phyloP scores from a whole-genome alignment of 352 stramenopile species.

The Phytophthora fragariaefolia region DNA sequence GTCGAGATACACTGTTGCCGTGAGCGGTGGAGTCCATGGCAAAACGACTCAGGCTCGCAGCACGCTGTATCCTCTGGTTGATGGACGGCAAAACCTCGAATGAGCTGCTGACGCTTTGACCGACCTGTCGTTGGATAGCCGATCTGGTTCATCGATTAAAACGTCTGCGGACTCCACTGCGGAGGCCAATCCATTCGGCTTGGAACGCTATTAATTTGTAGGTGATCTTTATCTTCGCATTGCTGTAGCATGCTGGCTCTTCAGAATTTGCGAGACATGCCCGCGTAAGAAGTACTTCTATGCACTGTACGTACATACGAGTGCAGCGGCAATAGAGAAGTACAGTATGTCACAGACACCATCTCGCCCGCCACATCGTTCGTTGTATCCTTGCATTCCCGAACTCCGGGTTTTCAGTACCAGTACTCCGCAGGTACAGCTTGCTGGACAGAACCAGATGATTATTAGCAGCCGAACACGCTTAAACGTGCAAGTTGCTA shows the following conservation, averaged over 20 bases:
- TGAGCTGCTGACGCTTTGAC: constrained; percentile 10
- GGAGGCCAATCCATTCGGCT: not conserved
- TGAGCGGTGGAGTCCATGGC: constrained; percentile 11
- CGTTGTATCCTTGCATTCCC: not conserved
- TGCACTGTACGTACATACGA: too few relatives aligned
- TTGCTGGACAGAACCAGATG: not conserved
- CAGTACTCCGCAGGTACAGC: too few relatives aligned
- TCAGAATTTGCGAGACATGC: too few relatives aligned
- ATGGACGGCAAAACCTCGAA: constrained; percentile 15
- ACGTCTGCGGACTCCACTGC: not conserved
- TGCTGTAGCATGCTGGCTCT: too few relatives aligned
- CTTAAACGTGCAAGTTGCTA: too few relatives aligned
- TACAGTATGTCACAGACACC: not conserved
- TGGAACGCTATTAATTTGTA: too few relatives aligned
- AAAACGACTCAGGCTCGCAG: not conserved
- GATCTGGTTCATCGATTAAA: not conserved
- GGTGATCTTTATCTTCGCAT: too few relatives aligned
- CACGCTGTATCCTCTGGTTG: not conserved
- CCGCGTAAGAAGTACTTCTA: too few relatives aligned
- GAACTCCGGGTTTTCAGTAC: not conserved
- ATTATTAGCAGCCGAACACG: not conserved
- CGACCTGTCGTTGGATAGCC: not conserved
- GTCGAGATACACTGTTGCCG: constrained; percentile 15
- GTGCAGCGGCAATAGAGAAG: not conserved
- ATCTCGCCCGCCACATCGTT: not conserved